phyloP scores from a whole-genome alignment of 306 rosid species.

The Quercus mongolica region DNA sequence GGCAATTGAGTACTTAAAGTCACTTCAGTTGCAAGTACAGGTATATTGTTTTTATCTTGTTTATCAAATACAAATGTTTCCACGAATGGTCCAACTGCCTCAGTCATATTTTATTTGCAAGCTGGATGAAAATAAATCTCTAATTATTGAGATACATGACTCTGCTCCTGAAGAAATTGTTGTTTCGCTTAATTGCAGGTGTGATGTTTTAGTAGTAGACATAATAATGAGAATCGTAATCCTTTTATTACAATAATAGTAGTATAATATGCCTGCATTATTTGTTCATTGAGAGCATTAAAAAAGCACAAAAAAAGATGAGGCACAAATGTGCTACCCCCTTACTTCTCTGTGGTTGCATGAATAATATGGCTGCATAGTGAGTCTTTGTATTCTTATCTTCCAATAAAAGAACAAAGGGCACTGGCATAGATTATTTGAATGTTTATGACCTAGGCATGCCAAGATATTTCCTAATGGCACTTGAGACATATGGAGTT shows the following conservation, averaged over 20 bases:
- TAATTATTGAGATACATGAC: neutral
- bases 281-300: neutral
- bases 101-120: neutral
- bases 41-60: conserved; percentile 30
- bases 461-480: neutral
- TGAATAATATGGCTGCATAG: neutral
- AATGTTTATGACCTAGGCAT: neutral
- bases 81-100: neutral
- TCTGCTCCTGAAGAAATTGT: neutral
- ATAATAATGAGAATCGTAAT: neutral
- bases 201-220: neutral
- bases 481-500: no score
- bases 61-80: neutral
- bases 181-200: neutral
- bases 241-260: neutral
- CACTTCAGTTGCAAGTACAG: conserved; percentile 86
- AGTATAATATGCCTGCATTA: neutral
- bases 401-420: neutral
- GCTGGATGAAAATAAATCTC: neutral
- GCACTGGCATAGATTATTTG: neutral
- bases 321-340: neutral
- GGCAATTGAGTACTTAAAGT: conserved; percentile 85
- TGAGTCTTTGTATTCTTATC: neutral
- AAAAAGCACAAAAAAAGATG: neutral
- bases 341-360: neutral